Evolutionary conservation across 2,329 filamentous ascomycete species (phyloP).

Genomic region (Emmonsia crescens): DNA sequence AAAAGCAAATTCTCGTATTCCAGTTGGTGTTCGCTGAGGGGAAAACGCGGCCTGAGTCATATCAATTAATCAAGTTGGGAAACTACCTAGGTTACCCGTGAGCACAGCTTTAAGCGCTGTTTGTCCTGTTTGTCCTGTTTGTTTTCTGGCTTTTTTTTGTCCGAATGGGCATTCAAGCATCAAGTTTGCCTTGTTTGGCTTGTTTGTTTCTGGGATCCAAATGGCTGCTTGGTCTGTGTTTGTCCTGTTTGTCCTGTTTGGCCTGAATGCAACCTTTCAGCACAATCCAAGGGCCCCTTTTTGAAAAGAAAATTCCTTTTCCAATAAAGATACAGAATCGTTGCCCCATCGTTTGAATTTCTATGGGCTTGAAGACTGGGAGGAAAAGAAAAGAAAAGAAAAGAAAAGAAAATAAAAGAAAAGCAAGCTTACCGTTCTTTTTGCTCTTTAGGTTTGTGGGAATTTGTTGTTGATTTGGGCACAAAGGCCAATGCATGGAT

Average conservation of each 20-base stretch:
- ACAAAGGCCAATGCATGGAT: not conserved
- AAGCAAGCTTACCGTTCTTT: not conserved
- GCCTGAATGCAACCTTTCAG: too few species aligned
- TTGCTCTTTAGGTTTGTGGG: not conserved
- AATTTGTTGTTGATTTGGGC: not conserved
- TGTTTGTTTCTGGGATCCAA: not conserved
- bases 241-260: not conserved
- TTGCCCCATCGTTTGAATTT: not conserved
- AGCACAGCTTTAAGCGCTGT: not conserved
- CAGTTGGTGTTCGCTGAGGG: not conserved
- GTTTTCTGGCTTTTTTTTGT: too few species aligned
- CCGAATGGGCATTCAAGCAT: too few species aligned
- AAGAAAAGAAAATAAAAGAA: not conserved
- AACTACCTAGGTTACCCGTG: too few species aligned
- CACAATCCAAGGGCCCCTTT: too few species aligned
- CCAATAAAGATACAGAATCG: too few species aligned
- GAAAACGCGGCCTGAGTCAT: not conserved
- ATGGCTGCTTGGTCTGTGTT: too few species aligned
- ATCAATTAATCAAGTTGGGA: too few species aligned
- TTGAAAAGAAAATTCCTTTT: too few species aligned
- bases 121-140: not conserved
- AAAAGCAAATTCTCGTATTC: too few species aligned
- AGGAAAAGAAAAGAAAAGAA: not conserved
- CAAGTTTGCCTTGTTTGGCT: not conserved
- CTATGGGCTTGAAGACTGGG: not conserved